Evolutionary conservation across 805 yeast species (phyloP).

Genomic region (Nakazawaea ambrosiae): DNA sequence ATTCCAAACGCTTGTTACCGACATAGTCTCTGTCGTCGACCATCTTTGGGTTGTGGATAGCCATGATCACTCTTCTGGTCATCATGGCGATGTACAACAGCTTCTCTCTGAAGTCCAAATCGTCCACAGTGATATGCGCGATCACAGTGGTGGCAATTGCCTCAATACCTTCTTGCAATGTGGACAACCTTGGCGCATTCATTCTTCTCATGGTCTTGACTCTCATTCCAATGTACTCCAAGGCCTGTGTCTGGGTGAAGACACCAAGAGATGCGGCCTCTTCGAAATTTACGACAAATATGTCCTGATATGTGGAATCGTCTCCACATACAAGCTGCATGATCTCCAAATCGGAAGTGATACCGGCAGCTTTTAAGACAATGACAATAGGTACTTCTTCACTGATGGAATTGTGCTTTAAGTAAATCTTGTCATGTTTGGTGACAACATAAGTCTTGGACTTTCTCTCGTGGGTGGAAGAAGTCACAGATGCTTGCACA

Average conservation of each 20-base stretch:
- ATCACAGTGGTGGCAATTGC: conserved; percentile 93
- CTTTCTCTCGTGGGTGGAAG: conserved; percentile 96
- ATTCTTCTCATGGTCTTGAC: conserved; percentile 90
- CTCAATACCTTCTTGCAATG: conserved; percentile 91
- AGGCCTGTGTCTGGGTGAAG: conserved; percentile 88
- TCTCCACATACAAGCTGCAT: conserved; percentile 92
- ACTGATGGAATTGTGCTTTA: conserved; percentile 91
- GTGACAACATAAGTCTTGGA: conserved; percentile 95
- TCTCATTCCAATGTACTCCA: conserved; percentile 82
- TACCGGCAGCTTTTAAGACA: conserved; percentile 90
- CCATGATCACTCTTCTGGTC: conserved; percentile 95
- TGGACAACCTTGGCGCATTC: conserved; percentile 71
- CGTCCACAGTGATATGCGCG: conserved; percentile 84
- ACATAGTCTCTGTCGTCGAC: conserved; percentile 99
- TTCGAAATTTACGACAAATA: conserved; percentile 89
- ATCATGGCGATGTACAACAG: conserved; percentile 91
- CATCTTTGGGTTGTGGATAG: conserved; percentile 88
- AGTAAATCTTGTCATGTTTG: conserved; percentile 79
- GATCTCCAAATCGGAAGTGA: conserved; percentile 86
- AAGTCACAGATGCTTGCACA: conserved; percentile 96
- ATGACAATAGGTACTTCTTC: conserved; percentile 95
- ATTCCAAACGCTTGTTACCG: conserved; percentile 93
- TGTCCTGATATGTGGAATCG: conserved; percentile 81
- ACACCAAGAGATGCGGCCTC: conserved; percentile 84
- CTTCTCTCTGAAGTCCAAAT: conserved; percentile 85